These are phyloP conservation scores for Tuber melanosporum DNA, from an alignment of 495 filamentous ascomycete species.

Conservation along the genomic window DNA sequence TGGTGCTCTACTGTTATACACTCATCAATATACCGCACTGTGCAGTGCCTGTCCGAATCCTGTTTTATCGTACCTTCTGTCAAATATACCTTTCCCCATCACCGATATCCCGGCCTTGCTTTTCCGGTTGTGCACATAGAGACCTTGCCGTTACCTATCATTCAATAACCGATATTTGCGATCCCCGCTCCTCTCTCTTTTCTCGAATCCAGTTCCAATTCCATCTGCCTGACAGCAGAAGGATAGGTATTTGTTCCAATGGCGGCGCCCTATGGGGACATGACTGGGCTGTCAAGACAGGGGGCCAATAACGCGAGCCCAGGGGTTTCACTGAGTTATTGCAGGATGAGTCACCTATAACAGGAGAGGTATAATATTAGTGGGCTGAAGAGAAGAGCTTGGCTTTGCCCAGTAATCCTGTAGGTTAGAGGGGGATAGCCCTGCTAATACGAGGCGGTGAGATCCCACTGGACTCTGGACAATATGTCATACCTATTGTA, in stretches of 20 bases:
- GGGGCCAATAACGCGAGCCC: too few relatives aligned
- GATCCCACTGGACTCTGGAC: not conserved
- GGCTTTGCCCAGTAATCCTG: too few relatives aligned
- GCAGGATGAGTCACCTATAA: not conserved
- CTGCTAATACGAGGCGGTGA: not conserved
- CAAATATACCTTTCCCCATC: not conserved
- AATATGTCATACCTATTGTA: not conserved
- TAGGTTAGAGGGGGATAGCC: not conserved
- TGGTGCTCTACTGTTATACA: not conserved
- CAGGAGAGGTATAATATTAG: too few relatives aligned
- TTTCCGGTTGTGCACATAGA: not conserved
- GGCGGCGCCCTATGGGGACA: too few relatives aligned
- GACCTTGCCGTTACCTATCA: not conserved
- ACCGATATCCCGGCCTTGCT: not conserved
- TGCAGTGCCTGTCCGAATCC: not conserved
- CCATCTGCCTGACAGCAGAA: not conserved
- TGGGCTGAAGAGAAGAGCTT: not conserved
- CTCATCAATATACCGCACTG: not conserved
- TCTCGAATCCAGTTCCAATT: not conserved
- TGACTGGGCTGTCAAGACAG: not conserved
- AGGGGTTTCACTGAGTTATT: not conserved
- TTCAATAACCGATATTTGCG: not conserved
- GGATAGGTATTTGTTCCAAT: not conserved
- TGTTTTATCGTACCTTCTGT: too few relatives aligned
- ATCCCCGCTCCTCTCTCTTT: not conserved